Evolutionary conservation across 495 filamentous ascomycete genomes (phyloP).

Genomic region (Opeltia flavorubescens): DNA sequence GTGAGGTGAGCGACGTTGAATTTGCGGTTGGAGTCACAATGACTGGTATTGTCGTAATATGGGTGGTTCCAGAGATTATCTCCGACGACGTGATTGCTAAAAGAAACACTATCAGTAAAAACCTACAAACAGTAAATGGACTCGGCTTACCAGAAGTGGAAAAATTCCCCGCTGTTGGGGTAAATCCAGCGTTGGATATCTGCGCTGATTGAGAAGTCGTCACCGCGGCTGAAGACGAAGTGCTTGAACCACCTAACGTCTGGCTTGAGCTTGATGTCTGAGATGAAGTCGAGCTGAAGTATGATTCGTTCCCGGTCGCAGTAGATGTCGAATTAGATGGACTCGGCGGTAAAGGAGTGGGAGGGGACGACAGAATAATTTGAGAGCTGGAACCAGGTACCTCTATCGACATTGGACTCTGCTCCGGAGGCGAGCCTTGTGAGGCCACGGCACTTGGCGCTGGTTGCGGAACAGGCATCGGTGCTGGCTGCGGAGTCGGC

Average conservation of each 20-base stretch:
- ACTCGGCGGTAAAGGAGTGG: background rate
- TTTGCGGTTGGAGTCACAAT: background rate
- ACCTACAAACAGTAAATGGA: background rate
- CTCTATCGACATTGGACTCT: conserved; percentile 2
- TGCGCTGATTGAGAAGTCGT: background rate
- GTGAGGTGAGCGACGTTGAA: conserved; percentile 7
- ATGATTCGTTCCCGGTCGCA: conserved; percentile 2
- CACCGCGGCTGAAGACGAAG: background rate
- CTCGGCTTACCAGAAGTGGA: conserved; percentile 3
- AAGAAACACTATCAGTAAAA: background rate
- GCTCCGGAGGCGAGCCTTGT: background rate
- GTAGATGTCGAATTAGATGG: background rate
- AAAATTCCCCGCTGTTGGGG: background rate
- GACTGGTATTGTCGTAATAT: background rate
- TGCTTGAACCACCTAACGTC: background rate
- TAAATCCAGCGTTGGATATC: conserved; percentile 1
- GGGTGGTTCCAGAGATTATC: conserved; percentile 2
- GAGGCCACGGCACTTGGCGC: background rate
- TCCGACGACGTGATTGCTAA: conserved; percentile 5
- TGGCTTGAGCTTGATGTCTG: conserved; percentile 1
- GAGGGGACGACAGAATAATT: conserved; percentile 10
- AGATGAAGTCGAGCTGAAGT: background rate
- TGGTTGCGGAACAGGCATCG: background rate
- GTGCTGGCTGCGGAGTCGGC: background rate
- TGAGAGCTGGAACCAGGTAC: conserved; percentile 11